These are phyloP conservation scores for Rhododendron griersonianum DNA, from an alignment of 148 eudicot genomes.

Conservation along the genomic window DNA sequence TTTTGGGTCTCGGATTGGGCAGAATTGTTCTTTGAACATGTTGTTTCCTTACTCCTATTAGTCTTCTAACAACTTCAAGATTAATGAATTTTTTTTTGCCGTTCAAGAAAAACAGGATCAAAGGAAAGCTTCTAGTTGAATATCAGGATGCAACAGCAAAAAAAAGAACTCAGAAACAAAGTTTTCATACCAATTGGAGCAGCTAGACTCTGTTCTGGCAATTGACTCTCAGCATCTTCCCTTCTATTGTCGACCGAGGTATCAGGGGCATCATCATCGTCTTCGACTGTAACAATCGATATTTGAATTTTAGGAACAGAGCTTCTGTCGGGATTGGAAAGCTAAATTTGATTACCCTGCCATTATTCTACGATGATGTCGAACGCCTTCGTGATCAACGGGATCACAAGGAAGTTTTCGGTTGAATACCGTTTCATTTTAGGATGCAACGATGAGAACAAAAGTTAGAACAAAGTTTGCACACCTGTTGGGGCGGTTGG, in stretches of 20 bases:
- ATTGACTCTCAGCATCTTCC: background rate
- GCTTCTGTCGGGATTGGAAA: background rate
- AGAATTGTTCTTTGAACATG: no score
- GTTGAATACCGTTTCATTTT: background rate
- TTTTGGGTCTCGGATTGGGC: no score
- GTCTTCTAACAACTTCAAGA: no score
- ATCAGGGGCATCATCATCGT: background rate
- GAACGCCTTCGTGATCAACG: background rate
- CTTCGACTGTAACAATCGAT: background rate
- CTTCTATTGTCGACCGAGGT: background rate
- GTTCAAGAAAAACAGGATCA: background rate
- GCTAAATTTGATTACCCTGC: background rate
- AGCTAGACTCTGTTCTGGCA: background rate
- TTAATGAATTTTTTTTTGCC: no score
- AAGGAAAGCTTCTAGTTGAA: background rate
- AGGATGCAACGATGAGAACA: no score
- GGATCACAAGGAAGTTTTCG: background rate
- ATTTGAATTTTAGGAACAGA: background rate
- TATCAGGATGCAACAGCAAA: background rate
- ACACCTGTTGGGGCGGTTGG: background rate
- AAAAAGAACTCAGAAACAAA: no score
- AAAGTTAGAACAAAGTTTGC: background rate
- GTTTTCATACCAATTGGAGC: background rate
- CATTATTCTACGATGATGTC: background rate
- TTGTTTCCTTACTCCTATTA: no score